Evolutionary conservation across 257 asterid species (phyloP).

Genomic region (Rhazya stricta): DNA sequence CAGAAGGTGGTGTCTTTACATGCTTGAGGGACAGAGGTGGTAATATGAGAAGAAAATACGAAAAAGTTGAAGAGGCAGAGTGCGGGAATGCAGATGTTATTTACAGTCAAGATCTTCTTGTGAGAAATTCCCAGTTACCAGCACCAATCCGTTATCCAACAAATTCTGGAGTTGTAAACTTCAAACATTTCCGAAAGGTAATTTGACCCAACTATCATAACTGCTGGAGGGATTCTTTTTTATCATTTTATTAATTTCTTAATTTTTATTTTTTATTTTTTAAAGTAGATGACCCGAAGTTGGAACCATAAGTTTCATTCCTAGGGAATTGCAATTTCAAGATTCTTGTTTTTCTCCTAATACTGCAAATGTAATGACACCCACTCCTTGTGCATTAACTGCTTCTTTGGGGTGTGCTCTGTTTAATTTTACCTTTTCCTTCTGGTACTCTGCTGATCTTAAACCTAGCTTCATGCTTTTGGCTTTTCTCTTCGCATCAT

Average conservation of each 20-base stretch:
- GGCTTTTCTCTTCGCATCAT: neutral
- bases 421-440: neutral
- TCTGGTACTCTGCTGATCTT: neutral
- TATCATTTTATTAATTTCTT: too few relatives aligned
- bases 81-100: constrained; percentile 60
- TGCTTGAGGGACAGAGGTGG: constrained; percentile 31
- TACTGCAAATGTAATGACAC: neutral
- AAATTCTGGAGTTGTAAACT: constrained; percentile 39
- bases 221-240: neutral
- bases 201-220: constrained; percentile 1
- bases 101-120: constrained; percentile 76
- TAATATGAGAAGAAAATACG: constrained; percentile 29
- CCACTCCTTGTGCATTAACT: neutral
- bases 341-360: neutral
- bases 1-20: constrained; percentile 18
- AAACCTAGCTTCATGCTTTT: neutral
- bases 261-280: too few relatives aligned
- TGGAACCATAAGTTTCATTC: neutral
- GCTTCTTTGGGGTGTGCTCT: neutral
- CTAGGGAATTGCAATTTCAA: neutral
- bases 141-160: constrained; percentile 31
- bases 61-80: constrained; percentile 34
- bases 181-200: constrained; percentile 92
- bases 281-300: neutral
- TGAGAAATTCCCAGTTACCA: constrained; percentile 37